Evolutionary conservation across 202 grass and related monocot species (phyloP).

Genomic region (Alloteropsis angusta): DNA sequence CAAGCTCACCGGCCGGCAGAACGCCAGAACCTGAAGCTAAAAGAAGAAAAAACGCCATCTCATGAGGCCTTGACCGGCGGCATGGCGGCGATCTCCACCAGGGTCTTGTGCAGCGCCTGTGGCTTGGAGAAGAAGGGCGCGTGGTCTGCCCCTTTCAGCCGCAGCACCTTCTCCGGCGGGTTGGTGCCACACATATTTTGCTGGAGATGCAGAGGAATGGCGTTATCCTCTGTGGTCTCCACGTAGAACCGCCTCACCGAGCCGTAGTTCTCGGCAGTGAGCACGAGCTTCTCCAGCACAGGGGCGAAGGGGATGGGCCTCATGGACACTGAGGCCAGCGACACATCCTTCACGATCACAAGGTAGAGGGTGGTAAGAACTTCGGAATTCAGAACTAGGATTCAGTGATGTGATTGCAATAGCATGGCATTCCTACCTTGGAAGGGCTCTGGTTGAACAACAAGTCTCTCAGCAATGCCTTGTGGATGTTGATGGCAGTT

Average conservation of each 20-base stretch:
- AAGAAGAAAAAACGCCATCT: background rate
- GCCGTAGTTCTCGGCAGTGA: conserved; percentile 67
- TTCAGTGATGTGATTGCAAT: background rate
- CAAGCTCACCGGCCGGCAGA: background rate
- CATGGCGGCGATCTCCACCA: conserved; percentile 66
- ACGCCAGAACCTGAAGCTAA: background rate
- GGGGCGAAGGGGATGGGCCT: conserved; percentile 84
- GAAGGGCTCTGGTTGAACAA: conserved; percentile 86
- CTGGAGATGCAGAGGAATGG: conserved; percentile 61
- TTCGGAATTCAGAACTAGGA: background rate
- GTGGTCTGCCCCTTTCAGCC: conserved; percentile 77
- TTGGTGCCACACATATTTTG: conserved; percentile 54
- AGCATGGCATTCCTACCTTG: conserved; percentile 44
- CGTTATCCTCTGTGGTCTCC: conserved; percentile 79
- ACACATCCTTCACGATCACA: conserved; percentile 47
- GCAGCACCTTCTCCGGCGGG: conserved; percentile 70
- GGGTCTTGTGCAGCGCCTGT: conserved; percentile 65
- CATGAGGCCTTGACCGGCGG: conserved; percentile 20
- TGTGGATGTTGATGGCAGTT: conserved; percentile 70
- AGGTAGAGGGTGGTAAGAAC: background rate
- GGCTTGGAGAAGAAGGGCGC: conserved; percentile 97
- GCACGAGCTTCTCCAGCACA: conserved; percentile 56
- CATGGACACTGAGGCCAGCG: conserved; percentile 79
- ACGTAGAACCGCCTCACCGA: conserved; percentile 72
- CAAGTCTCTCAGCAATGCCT: conserved; percentile 49